Conservation (phyloP, 352 stramenopile species). For the Albugo laibachii region DNA sequence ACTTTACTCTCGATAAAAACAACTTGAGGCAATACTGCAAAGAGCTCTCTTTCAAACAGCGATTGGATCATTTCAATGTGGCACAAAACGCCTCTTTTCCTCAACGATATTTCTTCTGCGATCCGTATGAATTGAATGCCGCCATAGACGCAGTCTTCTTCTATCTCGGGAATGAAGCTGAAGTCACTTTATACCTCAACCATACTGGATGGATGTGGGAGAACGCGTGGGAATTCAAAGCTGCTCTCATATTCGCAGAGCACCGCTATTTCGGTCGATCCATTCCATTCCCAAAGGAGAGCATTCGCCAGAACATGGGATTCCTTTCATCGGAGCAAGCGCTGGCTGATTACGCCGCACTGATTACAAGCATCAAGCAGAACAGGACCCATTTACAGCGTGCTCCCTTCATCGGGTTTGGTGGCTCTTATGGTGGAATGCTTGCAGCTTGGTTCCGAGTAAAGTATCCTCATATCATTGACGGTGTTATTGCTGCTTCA, state of each 20-base stretch:
- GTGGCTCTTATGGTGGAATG: slow-evolving; percentile 88
- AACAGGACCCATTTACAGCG: slow-evolving; percentile 13
- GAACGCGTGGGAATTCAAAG: slow-evolving; percentile 77
- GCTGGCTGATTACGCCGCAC: slow-evolving; percentile 73
- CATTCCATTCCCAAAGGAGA: slow-evolving; percentile 40
- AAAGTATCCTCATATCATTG: slow-evolving; percentile 83
- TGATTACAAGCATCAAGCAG: slow-evolving; percentile 35
- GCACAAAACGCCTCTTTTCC: slow-evolving; percentile 34
- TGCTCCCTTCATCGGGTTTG: slow-evolving; percentile 80
- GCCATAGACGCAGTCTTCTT: slow-evolving; percentile 75
- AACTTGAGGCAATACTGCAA: slow-evolving; percentile 39
- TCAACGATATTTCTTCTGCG: slow-evolving; percentile 81
- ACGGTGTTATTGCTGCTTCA: slow-evolving; percentile 80
- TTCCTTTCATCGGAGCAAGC: slow-evolving; percentile 77
- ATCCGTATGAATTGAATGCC: slow-evolving; percentile 29
- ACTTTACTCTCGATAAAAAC: slow-evolving; percentile 5
- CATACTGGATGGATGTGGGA: slow-evolving; percentile 94
- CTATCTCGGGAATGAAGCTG: slow-evolving; percentile 90
- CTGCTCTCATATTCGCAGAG: slow-evolving; percentile 91
- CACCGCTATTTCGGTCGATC: slow-evolving; percentile 93
- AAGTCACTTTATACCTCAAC: slow-evolving; percentile 90
- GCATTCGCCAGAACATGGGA: slow-evolving; percentile 30
- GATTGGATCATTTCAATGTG: slow-evolving; percentile 54
- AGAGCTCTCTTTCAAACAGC: slow-evolving; percentile 51
- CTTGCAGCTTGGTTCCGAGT: slow-evolving; percentile 81